phyloP scores from a whole-genome alignment of 352 stramenopile species.

The Phytophthora sojae region DNA sequence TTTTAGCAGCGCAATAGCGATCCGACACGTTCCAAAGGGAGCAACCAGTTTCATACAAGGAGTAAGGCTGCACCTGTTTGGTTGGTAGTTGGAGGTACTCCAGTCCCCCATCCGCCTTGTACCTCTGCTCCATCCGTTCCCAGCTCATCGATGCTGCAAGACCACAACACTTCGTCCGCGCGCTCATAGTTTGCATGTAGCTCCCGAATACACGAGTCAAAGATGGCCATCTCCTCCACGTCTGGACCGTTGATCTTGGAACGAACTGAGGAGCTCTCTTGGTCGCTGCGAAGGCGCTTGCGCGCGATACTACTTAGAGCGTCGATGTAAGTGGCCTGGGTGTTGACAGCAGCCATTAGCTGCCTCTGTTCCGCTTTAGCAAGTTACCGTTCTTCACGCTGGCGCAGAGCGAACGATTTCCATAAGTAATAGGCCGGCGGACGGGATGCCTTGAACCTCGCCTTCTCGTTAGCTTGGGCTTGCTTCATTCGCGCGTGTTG shows the following conservation, averaged over 20 bases:
- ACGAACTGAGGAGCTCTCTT: not conserved
- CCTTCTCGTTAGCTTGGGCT: too few species aligned
- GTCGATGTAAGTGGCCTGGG: not conserved
- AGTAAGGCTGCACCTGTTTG: not conserved
- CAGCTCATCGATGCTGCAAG: not conserved
- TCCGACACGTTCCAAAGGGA: not conserved
- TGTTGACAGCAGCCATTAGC: not conserved
- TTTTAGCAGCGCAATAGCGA: too few species aligned
- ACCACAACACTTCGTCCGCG: constrained; percentile 6
- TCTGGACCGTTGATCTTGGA: not conserved
- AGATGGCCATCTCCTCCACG: not conserved
- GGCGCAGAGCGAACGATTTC: not conserved
- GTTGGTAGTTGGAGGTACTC: not conserved
- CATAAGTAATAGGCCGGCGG: constrained; percentile 1
- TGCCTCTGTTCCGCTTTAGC: not conserved
- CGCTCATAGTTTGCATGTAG: constrained; percentile 6
- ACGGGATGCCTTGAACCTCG: not conserved
- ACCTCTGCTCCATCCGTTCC: not conserved
- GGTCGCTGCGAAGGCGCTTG: not conserved
- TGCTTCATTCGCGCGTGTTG: too few species aligned
- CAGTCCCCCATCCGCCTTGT: not conserved
- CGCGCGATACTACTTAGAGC: not conserved
- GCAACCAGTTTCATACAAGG: not conserved
- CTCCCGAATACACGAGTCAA: constrained; percentile 11
- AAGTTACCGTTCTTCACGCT: not conserved